Percentiles rank a stretch among this genome's conserved stretches.
Evolutionary conservation across 257 asterid species (phyloP).

Genomic region (Solanum sitiens): DNA sequence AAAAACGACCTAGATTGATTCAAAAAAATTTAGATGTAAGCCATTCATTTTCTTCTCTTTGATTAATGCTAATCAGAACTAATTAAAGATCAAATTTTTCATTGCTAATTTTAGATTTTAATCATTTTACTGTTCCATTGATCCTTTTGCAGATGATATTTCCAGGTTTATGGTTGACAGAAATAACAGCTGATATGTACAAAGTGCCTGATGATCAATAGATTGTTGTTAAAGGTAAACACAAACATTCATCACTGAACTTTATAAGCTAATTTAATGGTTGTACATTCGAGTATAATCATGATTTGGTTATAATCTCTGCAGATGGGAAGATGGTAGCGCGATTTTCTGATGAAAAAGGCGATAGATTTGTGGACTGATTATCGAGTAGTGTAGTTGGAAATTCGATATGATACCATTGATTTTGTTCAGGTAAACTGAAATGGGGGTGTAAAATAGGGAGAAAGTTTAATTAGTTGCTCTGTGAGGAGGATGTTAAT

Average conservation of each 20-base stretch:
- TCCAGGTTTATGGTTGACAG: slow-evolving; percentile 16
- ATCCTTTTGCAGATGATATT: slow-evolving; percentile 6
- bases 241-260: neutral
- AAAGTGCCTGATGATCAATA: slow-evolving; percentile 10
- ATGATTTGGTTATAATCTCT: neutral
- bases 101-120: neutral
- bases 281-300: neutral
- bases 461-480: neutral
- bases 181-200: slow-evolving; percentile 11
- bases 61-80: neutral
- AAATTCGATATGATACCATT: neutral
- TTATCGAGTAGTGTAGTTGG: slow-evolving; percentile 8
- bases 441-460: neutral
- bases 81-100: neutral
- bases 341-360: neutral
- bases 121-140: neutral
- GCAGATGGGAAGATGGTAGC: slow-evolving; percentile 5
- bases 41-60: neutral
- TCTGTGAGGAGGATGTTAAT: slow-evolving; percentile 1
- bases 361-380: slow-evolving; percentile 8
- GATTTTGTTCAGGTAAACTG: neutral
- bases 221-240: neutral
- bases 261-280: neutral
- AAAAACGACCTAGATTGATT: slow-evolving; percentile 46
- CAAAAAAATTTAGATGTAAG: slow-evolving; percentile 80